Base-by-base conservation (phyloP, 2,329 filamentous ascomycete species). In the Pseudogymnoascus pannorum region DNA sequence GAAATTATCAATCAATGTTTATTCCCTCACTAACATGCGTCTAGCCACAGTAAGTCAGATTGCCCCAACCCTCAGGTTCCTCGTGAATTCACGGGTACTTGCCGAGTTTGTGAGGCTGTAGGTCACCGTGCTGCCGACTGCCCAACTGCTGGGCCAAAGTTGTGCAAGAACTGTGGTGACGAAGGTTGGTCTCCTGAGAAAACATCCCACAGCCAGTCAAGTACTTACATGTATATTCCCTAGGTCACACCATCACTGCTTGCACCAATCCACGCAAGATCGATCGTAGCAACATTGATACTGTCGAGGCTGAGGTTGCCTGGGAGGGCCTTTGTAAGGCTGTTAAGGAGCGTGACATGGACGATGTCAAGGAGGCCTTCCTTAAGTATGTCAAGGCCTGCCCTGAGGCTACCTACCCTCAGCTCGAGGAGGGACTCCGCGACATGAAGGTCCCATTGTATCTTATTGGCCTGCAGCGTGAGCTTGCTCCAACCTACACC, bases 81-180 rank as follows among this genome's bases (percentile, higher is more conserved):
- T 16, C 68, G 68, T n/a, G 69, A 71, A 11, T 82, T 82, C 70
- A 77, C 76, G 57, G 83, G 85, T 2, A 80, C 75, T 8, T 91
- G 87, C 74, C 82, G 81, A 64, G 76, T 81, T 71, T 86, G 83
- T 66, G 73, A 77, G 14, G 67, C 79, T 62, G 70, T 76, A 33
- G 83, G 83, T 18, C 83, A 86, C 64, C 75, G 83, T 67, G 75
- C 81, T 59, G 79, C 81, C 18, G 84, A 88, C 59, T 92, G 88
- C 65, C 86, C 87, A 1, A 73, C 79, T 1, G 82, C 82, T 64
- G 79, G 80, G 5, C 76, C 85, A 1, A 73, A 75, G 67, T 64
- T 78, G 7, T 89, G 87, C 73, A 77, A 78, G 58, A 86, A 87
- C 68, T 90, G 87, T 68, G 75, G 80, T 29, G 72, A 84, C 65